These are phyloP conservation scores for Cladophialophora carrionii DNA, from an alignment of 2,329 filamentous ascomycete genomes.

Conservation along the genomic window DNA sequence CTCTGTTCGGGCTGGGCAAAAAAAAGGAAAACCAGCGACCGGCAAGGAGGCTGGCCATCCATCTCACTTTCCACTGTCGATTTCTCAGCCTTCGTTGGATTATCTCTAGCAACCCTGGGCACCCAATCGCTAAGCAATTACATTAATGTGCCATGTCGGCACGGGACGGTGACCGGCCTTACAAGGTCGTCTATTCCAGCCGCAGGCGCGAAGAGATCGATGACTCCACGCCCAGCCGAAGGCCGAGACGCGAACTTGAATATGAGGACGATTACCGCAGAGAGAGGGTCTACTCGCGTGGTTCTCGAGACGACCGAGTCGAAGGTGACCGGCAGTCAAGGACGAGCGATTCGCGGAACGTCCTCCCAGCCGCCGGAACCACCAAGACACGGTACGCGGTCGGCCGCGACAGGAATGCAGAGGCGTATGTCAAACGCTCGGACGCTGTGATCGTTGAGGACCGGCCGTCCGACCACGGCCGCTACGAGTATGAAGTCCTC, in stretches of 20 bases:
- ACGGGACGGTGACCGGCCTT: conserved; percentile 29
- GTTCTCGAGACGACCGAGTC: conserved; percentile 26
- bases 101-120: neutral
- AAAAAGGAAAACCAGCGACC: neutral
- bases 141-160: conserved; percentile 23
- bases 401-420: conserved; percentile 30
- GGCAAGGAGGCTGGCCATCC: neutral
- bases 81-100: neutral
- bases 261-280: conserved; percentile 25
- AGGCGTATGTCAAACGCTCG: conserved; percentile 30
- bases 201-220: conserved; percentile 22
- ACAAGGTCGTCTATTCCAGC: conserved; percentile 34
- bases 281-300: conserved; percentile 23
- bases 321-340: conserved; percentile 23
- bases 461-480: conserved; percentile 19
- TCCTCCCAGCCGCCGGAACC: neutral
- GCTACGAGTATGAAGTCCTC: conserved; percentile 33
- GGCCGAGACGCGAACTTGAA: conserved; percentile 21
- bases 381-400: conserved; percentile 32
- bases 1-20: neutral
- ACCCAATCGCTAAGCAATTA: neutral
- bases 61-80: neutral
- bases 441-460: conserved; percentile 28
- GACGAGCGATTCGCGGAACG: conserved; percentile 16
- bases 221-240: conserved; percentile 11